Base-by-base conservation (phyloP, 192 early-diverging fungal species). In the Coemansia sp. region DNA sequence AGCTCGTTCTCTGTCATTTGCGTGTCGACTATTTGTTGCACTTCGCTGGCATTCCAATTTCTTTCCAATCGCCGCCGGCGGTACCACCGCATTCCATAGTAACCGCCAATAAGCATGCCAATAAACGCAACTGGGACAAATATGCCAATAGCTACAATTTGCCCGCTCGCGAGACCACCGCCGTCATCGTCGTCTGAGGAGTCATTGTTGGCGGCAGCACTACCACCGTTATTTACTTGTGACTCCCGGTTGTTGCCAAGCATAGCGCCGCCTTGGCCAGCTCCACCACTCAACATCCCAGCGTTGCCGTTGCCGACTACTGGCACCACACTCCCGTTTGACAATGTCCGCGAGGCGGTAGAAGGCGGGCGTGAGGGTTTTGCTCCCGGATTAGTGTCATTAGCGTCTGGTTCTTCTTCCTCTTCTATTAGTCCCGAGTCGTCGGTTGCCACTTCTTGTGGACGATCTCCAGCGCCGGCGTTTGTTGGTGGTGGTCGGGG, bases 21-120 rank as follows among this genome's bases (percentile, higher is more conserved):
- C 57, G 73, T 69, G 14, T 80, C 78, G 19, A 80, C 60, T 17
- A 80, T 80, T 23, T 80, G 69, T 34, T 59, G 73, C 14, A 80
- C 70, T 3, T 59, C 69, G 5, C 53, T 63, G 1, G 67, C 62
- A 7, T 44, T 75, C 78, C 78, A 80, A 36, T 62, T 58, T 32
- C 29, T 69, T 12, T 58, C 39, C 34, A 61, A 39, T 27, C 53
- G 64, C 66, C 57, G 66, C 34, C 55, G 37, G 29, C 78, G 66
- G 19, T 70, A 75, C 73, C 73, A 75, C 55, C 67, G 64, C 36
- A 63, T 44, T 4, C 63, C 69, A 44, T 59, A 75, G 41, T 59
- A 66, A 1, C 51, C 64, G 10, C 67, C 74, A 25, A 72, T n/a
- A 17, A 66, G 11, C 10, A 80, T 25, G 11, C 70, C 67, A 17